Percentiles rank a stretch among this genome's conserved stretches.
Conservation (phyloP, 352 stramenopile genomes). For the Hyaloperonospora arabidopsidis region DNA sequence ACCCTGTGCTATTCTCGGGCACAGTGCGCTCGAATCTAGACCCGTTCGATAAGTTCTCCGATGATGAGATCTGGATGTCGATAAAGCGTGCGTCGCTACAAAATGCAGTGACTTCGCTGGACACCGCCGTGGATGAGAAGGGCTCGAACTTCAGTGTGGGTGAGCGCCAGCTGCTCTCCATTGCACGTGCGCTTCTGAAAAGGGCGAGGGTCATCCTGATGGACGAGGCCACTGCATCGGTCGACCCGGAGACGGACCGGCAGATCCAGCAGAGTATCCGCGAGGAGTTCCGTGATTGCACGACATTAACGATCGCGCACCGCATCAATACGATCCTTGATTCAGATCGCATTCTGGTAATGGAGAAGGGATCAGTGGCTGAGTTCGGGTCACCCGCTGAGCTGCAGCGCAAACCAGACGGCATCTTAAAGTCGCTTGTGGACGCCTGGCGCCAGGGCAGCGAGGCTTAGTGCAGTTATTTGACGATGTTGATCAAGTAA, state of each 20-base stretch:
- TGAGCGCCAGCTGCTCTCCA: slow-evolving; percentile 92
- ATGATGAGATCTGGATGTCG: slow-evolving; percentile 34
- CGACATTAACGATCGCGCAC: slow-evolving; percentile 92
- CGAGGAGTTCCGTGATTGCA: slow-evolving; percentile 85
- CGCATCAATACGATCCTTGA: slow-evolving; percentile 91
- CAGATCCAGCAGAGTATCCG: slow-evolving; percentile 74
- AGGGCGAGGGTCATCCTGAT: slow-evolving; percentile 86
- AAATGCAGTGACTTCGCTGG: slow-evolving; percentile 82
- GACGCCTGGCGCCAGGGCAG: slow-evolving; percentile 55
- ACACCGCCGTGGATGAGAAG: slow-evolving; percentile 84
- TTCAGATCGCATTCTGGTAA: slow-evolving; percentile 85
- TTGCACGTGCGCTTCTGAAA: slow-evolving; percentile 89
- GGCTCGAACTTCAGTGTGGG: slow-evolving; percentile 93
- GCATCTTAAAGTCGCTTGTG: slow-evolving; percentile 22
- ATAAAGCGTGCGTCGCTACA: slow-evolving; percentile 12
- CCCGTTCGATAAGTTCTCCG: slow-evolving; percentile 44
- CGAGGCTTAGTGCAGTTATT: slow-evolving; percentile 32
- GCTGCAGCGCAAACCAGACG: slow-evolving; percentile 30
- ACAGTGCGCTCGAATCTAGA: slow-evolving; percentile 87
- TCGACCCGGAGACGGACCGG: slow-evolving; percentile 76
- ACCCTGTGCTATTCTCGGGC: slow-evolving; percentile 88
- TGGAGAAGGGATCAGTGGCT: slow-evolving; percentile 54
- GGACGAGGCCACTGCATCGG: slow-evolving; percentile 91
- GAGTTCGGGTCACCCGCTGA: slow-evolving; percentile 22
- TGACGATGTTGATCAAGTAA: neutral